Evolutionary conservation across 495 filamentous ascomycete genomes (phyloP).

Genomic region (Platismatia glauca): DNA sequence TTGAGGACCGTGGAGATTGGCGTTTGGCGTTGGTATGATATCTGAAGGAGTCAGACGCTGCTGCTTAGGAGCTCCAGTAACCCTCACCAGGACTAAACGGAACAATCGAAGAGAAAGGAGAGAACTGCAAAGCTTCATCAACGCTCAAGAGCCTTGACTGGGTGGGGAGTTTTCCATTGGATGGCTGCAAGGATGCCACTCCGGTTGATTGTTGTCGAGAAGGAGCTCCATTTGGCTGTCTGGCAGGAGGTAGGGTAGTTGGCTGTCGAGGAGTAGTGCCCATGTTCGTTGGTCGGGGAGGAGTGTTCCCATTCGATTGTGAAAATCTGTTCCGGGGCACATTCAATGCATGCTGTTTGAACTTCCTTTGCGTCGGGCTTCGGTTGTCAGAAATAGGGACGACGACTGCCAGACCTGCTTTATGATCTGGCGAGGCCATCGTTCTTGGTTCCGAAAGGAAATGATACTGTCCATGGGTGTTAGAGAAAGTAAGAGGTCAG

Average conservation of each 20-base stretch:
- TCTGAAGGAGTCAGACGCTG: conserved; percentile 35
- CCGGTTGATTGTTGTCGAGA: neutral
- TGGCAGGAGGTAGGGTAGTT: neutral
- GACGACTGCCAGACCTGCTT: conserved; percentile 14
- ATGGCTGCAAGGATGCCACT: neutral
- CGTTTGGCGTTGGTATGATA: conserved; percentile 60
- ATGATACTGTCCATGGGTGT: neutral
- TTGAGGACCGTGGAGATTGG: conserved; percentile 43
- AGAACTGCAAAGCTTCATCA: conserved; percentile 81
- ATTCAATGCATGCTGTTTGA: conserved; percentile 9
- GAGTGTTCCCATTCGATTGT: conserved; percentile 1
- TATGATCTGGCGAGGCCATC: conserved; percentile 15
- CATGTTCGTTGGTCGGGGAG: neutral
- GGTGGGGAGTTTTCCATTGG: neutral
- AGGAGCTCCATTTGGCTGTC: neutral
- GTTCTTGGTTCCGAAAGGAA: neutral
- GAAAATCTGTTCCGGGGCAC: neutral
- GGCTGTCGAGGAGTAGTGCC: conserved; percentile 1
- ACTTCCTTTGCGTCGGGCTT: conserved; percentile 7
- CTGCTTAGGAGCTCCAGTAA: conserved; percentile 26
- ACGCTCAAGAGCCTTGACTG: conserved; percentile 46
- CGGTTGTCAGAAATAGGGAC: conserved; percentile 11
- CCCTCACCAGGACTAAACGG: conserved; percentile 71
- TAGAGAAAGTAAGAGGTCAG: neutral
- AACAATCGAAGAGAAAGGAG: conserved; percentile 81